Percentiles rank a stretch among this genome's conserved stretches.
phyloP scores from a whole-genome alignment of 1,284 basidiomycete genomes.

The Malassezia slooffiae region DNA sequence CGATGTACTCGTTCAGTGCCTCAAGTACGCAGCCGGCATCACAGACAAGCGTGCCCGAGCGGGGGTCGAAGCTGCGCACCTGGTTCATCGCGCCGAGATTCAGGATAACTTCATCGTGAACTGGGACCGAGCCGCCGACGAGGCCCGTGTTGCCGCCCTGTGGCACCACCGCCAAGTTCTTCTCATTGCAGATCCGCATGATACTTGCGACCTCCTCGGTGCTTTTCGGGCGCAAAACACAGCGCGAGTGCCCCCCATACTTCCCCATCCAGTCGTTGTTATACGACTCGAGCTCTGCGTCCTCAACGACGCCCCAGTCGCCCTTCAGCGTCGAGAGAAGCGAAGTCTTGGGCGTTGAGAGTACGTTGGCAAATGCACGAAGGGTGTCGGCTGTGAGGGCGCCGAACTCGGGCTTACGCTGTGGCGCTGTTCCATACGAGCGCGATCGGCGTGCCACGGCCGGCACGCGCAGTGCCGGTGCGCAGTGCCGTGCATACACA shows the following conservation, averaged over 20 bases:
- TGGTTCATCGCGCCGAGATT: constrained; percentile 70
- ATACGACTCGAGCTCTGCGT: constrained; percentile 61
- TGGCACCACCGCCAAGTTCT: constrained; percentile 61
- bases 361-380: constrained; percentile 49
- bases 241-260: constrained; percentile 69
- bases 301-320: constrained; percentile 47
- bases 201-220: constrained; percentile 79
- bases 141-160: constrained; percentile 98
- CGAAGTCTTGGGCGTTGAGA: constrained; percentile 48
- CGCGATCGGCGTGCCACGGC: too few relatives aligned
- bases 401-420: constrained; percentile 45
- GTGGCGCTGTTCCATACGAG: too few relatives aligned
- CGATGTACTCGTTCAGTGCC: constrained; percentile 72
- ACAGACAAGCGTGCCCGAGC: constrained; percentile 52
- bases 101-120: constrained; percentile 78
- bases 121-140: constrained; percentile 85
- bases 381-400: constrained; percentile 50
- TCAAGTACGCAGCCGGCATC: constrained; percentile 94
- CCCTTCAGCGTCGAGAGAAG: constrained; percentile 50
- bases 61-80: constrained; percentile 78
- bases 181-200: constrained; percentile 36
- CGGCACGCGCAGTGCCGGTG: too few relatives aligned
- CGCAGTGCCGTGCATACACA: too few relatives aligned
- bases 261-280: constrained; percentile 98
- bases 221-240: constrained; percentile 78